Base-by-base conservation (phyloP, 2,329 filamentous ascomycete genomes). In the Hymenoscyphus fructigenus region DNA sequence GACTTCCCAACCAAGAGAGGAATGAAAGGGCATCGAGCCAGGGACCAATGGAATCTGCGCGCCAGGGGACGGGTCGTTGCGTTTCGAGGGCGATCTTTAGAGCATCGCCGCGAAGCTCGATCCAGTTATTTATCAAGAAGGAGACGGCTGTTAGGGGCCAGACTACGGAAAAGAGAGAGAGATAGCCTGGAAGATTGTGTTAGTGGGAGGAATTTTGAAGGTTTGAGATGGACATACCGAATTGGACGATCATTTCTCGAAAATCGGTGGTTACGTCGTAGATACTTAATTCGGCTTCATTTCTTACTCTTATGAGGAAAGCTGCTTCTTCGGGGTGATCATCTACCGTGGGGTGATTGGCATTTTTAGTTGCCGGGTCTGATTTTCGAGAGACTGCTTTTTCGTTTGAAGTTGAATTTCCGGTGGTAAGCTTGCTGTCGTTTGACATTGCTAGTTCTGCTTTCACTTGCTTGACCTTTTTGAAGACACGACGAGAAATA, bases 61-160 rank as follows among this genome's bases (percentile, higher is more conserved):
- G 88, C 85, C 91, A 92, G 0, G 95, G 95, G 44, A 91, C 92
- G 0, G 95, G 95, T 3, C 95, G 88, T 73, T 94, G 90, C 82
- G 92, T 93, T 76, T 93, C 90, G 58, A 92, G 84, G 63, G 93
- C 93, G 72, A 98, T 96, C 78, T 99, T 99, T 79, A 97, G 85
- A 1, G 94, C 93, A 75, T 99, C 95, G 0, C 92, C 92, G 53
- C 95, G 91, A 47, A 98, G 85, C 76, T 98, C 95, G 64, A 99
- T 81, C 93, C 94, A 98, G 79, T 98, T 96, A 80, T 98, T 98
- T 77, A 95, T 81, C 14, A 98, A 80, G 80, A 98, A 98, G 1
- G 91, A 94, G 64, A 92, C 84, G 1, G 91, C 89, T 0, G 94
- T 93, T n/a, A 98, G 81, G 0, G 95, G 95, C 95, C 95, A 99